Evolutionary conservation across 116 monocot species (phyloP).

Genomic region (Thalassia testudinum): DNA sequence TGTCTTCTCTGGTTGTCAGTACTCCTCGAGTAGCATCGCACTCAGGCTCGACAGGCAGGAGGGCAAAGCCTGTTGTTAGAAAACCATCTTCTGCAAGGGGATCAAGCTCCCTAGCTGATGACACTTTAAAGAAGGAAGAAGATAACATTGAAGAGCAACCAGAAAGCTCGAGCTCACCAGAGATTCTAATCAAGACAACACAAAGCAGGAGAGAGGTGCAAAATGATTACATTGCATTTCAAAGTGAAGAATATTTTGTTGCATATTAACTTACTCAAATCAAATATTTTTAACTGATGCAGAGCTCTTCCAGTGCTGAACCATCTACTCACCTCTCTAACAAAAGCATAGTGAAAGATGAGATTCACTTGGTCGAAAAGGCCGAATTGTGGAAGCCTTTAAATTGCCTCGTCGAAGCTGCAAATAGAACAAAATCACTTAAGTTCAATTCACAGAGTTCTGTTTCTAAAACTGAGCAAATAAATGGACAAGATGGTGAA

Average conservation of each 20-base stretch:
- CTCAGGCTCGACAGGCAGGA: conserved; percentile 57
- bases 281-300: conserved; percentile 3
- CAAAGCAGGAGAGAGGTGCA: conserved; percentile 44
- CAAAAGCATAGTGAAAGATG: conserved; percentile 29
- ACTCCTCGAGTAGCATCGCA: conserved; percentile 61
- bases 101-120: conserved; percentile 10
- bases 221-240: not conserved
- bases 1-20: conserved; percentile 86
- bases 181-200: conserved; percentile 25
- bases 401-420: conserved; percentile 81
- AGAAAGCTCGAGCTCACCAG: conserved; percentile 33
- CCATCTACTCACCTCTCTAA: conserved; percentile 16
- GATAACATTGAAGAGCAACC: conserved; percentile 15
- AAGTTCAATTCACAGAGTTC: conserved; percentile 29
- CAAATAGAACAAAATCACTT: conserved; percentile 43
- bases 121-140: conserved; percentile 26
- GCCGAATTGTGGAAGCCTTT: conserved; percentile 83
- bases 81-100: conserved; percentile 30
- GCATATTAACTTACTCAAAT: too few relatives aligned
- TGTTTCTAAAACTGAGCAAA: conserved; percentile 36
- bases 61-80: conserved; percentile 58
- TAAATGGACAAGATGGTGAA: conserved; percentile 25
- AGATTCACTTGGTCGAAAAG: conserved; percentile 13
- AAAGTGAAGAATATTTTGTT: too few relatives aligned
- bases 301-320: conserved; percentile 44